Evolutionary conservation across 2,329 filamentous ascomycete species (phyloP).

Genomic region (Westerdykella ornata): DNA sequence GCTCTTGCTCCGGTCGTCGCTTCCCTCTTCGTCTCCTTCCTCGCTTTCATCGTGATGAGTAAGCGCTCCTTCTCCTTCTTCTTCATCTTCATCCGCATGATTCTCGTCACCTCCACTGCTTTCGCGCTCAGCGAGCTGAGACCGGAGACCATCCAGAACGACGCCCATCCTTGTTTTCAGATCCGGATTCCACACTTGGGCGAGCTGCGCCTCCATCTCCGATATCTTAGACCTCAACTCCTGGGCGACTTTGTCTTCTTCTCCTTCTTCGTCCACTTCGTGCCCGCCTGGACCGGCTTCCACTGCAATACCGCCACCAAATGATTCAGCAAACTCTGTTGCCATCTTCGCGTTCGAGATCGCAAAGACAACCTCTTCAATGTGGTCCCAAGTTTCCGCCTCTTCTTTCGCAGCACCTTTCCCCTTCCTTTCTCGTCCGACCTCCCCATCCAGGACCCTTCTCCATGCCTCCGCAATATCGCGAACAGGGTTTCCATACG

Average conservation of each 20-base stretch:
- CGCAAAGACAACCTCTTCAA: constrained; percentile 54
- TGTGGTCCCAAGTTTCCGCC: constrained; percentile 37
- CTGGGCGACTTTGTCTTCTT: constrained; percentile 17
- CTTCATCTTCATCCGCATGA: too few species aligned
- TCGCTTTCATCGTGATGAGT: too few species aligned
- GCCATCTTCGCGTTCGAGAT: constrained; percentile 50
- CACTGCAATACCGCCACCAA: constrained; percentile 38
- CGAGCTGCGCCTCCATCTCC: constrained; percentile 32
- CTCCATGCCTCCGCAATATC: constrained; percentile 55
- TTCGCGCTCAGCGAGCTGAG: constrained; percentile 22
- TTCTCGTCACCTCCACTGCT: neutral
- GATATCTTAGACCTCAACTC: constrained; percentile 31
- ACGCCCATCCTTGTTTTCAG: constrained; percentile 26
- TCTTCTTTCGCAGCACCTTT: constrained; percentile 12
- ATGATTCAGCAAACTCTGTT: constrained; percentile 46
- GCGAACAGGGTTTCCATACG: constrained; percentile 55
- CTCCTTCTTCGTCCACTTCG: constrained; percentile 16
- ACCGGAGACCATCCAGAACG: constrained; percentile 27
- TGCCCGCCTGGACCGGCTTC: constrained; percentile 40
- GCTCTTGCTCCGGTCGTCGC: too few species aligned
- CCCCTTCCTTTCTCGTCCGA: constrained; percentile 21
- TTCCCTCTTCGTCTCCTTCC: too few species aligned
- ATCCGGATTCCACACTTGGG: constrained; percentile 30
- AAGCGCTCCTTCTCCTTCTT: too few species aligned
- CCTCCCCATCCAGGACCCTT: constrained; percentile 22